These are phyloP conservation scores for Phlebiopsis gigantea DNA, from an alignment of 768 basidiomycete species.

Conservation along the genomic window DNA sequence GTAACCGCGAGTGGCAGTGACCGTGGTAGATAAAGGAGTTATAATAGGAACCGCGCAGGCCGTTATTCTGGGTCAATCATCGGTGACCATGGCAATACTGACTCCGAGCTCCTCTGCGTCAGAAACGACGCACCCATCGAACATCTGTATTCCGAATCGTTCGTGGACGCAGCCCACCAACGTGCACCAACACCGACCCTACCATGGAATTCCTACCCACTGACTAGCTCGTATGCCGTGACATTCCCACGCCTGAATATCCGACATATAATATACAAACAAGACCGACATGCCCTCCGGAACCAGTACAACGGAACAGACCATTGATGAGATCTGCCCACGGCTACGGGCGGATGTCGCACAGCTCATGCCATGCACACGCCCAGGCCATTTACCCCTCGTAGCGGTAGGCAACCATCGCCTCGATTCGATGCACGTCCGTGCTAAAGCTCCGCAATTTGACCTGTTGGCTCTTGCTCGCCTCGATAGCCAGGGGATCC, in stretches of 20 bases:
- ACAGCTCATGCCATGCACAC: not conserved
- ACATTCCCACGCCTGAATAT: not conserved
- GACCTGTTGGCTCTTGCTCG: constrained; percentile 89
- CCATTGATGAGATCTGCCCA: not conserved
- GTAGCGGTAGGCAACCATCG: constrained; percentile 96
- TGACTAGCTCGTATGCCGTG: not conserved
- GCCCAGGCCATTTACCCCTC: constrained; percentile 52
- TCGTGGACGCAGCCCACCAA: not conserved
- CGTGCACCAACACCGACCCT: not conserved
- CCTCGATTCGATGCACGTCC: constrained; percentile 95
- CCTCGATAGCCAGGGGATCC: constrained; percentile 87
- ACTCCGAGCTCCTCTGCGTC: not conserved
- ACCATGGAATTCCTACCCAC: not conserved
- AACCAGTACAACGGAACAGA: too few species aligned
- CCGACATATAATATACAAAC: not conserved
- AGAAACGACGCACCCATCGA: not conserved
- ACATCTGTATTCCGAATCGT: not conserved
- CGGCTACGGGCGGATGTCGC: too few species aligned
- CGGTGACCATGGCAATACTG: constrained; percentile 13
- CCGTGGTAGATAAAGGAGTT: constrained; percentile 9
- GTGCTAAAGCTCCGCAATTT: constrained; percentile 96
- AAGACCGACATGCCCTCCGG: not conserved
- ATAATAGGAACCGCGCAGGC: not conserved
- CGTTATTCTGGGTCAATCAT: constrained; percentile 4
- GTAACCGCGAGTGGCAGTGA: not conserved